A percentile compares a stretch with the other conserved stretches of the same genome.
Conservation (phyloP, 2,329 filamentous ascomycete genomes). For the Lachnellula arida region DNA sequence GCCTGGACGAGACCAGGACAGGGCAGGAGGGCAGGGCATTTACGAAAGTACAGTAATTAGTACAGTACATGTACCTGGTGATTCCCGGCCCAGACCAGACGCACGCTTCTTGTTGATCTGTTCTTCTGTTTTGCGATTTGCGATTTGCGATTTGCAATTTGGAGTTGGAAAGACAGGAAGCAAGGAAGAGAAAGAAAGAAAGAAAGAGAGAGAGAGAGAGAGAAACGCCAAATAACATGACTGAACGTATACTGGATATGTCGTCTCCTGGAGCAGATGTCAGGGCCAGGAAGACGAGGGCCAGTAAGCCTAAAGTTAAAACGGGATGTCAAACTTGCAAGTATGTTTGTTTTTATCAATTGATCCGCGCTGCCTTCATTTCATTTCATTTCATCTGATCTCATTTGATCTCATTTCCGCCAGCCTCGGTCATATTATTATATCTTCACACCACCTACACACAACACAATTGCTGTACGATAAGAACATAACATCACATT, state of each 20-base stretch:
- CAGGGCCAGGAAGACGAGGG: conserved; percentile 17
- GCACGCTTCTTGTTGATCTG: background rate
- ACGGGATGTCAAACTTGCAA: conserved; percentile 32
- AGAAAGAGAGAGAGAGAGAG: no score
- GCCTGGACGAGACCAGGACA: no score
- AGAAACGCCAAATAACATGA: background rate
- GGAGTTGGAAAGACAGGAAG: background rate
- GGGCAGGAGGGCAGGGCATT: no score
- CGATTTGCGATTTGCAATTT: background rate
- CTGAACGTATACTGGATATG: background rate
- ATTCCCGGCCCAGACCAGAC: background rate
- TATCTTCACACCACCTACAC: no score
- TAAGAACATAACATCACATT: background rate
- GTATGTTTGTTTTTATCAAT: conserved; percentile 18
- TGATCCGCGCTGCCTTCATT: background rate
- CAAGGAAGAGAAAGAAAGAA: no score
- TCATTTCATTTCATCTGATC: background rate
- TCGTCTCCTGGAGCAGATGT: background rate
- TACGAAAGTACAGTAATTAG: no score
- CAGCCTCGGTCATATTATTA: no score
- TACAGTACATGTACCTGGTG: background rate
- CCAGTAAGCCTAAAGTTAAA: conserved; percentile 30
- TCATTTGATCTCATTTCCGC: background rate
- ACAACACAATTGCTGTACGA: no score
- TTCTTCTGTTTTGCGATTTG: no score